phyloP scores from a whole-genome alignment of 2,329 filamentous ascomycete genomes.

The Hymenoscyphus repandus region DNA sequence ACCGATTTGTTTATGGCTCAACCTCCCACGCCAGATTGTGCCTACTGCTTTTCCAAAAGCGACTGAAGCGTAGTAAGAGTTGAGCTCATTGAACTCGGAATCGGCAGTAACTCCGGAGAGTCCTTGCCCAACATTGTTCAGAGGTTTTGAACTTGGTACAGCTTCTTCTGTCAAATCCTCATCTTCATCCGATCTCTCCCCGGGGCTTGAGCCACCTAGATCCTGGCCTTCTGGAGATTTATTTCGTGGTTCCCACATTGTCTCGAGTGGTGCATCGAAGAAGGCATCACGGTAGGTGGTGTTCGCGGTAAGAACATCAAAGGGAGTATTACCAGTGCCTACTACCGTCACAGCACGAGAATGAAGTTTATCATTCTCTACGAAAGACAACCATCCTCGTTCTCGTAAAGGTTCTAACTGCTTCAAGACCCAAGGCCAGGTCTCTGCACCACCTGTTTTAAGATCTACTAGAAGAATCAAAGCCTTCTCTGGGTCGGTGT shows the following conservation, averaged over 20 bases:
- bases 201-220: no score
- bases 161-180: conserved; percentile 16
- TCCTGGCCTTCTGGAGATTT: not conserved
- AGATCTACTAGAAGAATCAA: conserved; percentile 64
- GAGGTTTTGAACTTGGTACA: not conserved
- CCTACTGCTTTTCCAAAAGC: conserved; percentile 52
- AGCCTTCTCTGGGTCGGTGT: conserved; percentile 45
- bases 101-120: conserved; percentile 34
- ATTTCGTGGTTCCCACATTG: conserved; percentile 32
- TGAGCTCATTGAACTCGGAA: conserved; percentile 43
- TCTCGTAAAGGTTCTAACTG: conserved; percentile 56
- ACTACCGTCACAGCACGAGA: conserved; percentile 61
- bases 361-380: conserved; percentile 45
- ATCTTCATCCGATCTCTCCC: conserved; percentile 10
- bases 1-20: conserved; percentile 41
- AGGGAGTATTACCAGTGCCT: conserved; percentile 59
- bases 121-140: conserved; percentile 36
- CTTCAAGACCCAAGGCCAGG: conserved; percentile 46
- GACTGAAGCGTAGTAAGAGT: conserved; percentile 62
- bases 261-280: conserved; percentile 58
- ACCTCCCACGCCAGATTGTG: conserved; percentile 38
- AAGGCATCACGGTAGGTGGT: conserved; percentile 55
- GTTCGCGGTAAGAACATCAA: conserved; percentile 49
- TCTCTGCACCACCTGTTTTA: conserved; percentile 51
- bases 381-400: conserved; percentile 50